These are phyloP conservation scores for Vararia minispora DNA, from an alignment of 768 basidiomycete genomes.

Conservation along the genomic window DNA sequence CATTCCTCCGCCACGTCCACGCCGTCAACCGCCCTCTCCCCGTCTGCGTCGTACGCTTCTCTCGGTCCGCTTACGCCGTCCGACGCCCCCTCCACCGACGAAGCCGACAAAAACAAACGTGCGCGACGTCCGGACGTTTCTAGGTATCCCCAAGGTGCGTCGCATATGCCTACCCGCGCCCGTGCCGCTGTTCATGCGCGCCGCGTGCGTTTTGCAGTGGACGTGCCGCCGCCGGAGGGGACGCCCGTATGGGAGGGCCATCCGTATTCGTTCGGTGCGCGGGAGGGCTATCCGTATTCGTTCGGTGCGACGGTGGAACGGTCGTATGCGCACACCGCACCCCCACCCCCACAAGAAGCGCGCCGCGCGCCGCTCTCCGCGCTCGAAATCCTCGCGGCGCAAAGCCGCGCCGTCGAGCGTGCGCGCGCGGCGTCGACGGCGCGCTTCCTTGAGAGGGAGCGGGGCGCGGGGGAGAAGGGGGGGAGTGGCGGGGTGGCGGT, in stretches of 20 bases:
- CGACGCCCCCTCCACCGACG: conserved; percentile 23
- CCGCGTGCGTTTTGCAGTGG: neutral
- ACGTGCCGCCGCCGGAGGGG: conserved; percentile 7
- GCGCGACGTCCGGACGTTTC: conserved; percentile 26
- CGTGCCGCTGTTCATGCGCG: conserved; percentile 8
- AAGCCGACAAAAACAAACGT: too few relatives aligned
- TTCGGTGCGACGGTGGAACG: too few relatives aligned
- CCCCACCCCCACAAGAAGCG: neutral
- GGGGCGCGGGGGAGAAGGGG: conserved; percentile 1
- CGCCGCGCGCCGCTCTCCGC: too few relatives aligned
- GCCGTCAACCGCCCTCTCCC: conserved; percentile 13
- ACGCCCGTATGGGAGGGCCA: too few relatives aligned
- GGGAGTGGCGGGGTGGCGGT: neutral
- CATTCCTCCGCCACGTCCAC: conserved; percentile 9
- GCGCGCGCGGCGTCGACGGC: too few relatives aligned
- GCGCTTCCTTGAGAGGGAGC: neutral
- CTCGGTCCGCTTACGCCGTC: conserved; percentile 22
- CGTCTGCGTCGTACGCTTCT: conserved; percentile 11
- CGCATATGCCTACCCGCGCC: conserved; percentile 2
- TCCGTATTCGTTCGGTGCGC: too few relatives aligned
- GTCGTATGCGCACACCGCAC: neutral
- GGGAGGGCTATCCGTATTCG: too few relatives aligned
- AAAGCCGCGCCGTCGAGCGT: too few relatives aligned
- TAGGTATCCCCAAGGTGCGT: conserved; percentile 13
- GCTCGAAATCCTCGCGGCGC: too few relatives aligned